These are phyloP conservation scores for Pythium coloratum DNA, from an alignment of 352 stramenopile species.

Conservation along the genomic window DNA sequence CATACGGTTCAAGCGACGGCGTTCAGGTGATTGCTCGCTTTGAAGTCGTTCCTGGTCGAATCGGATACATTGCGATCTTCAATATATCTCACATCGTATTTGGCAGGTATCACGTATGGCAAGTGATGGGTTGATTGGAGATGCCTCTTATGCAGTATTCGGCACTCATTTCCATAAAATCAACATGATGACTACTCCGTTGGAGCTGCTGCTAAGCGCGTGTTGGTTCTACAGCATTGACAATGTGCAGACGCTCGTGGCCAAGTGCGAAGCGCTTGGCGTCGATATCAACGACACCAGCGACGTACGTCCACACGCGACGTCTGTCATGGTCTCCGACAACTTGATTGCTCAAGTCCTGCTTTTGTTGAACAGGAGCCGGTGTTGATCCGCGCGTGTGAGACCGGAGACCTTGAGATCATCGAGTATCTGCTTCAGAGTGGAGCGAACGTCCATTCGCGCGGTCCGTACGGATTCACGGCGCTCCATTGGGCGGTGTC, in stretches of 20 bases:
- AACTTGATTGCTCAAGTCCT: background rate
- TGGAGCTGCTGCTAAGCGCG: background rate
- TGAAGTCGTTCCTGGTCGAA: too few species aligned
- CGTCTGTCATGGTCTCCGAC: background rate
- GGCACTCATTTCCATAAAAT: too few species aligned
- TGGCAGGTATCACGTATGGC: too few species aligned
- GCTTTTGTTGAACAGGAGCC: background rate
- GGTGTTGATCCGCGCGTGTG: background rate
- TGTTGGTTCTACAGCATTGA: background rate
- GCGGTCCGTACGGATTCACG: background rate
- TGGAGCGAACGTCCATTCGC: background rate
- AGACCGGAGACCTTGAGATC: background rate
- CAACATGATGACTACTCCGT: background rate
- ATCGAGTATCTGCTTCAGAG: background rate
- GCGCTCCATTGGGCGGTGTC: background rate
- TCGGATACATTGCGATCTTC: too few species aligned
- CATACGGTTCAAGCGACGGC: too few species aligned
- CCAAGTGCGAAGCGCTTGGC: background rate
- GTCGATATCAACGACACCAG: background rate
- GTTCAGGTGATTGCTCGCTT: too few species aligned
- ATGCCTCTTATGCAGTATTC: too few species aligned
- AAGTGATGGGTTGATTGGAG: background rate
- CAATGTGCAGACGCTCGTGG: background rate
- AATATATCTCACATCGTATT: too few species aligned
- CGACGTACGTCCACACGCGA: background rate